phyloP scores from a whole-genome alignment of 179 eudicot species.

The Vitellaria paradoxa region DNA sequence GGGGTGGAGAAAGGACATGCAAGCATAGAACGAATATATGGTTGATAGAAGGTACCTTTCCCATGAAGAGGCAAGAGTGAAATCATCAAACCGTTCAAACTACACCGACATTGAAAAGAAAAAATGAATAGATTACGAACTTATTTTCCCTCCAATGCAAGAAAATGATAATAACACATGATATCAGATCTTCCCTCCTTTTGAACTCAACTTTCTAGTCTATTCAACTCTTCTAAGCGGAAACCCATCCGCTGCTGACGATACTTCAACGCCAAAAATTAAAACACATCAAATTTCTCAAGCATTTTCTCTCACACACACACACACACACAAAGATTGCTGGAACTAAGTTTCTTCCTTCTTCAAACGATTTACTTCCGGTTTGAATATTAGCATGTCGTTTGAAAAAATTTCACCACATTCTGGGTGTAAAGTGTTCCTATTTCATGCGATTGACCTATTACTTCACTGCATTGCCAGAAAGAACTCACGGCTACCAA shows the following conservation, averaged over 20 bases:
- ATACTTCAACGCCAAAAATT: neutral
- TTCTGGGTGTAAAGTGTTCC: neutral
- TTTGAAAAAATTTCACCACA: neutral
- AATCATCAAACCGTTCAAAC: no score
- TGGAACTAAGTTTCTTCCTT: neutral
- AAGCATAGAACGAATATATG: neutral
- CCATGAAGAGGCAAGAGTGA: no score
- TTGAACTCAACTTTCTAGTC: neutral
- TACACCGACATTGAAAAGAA: conserved; percentile 15
- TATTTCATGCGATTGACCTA: neutral
- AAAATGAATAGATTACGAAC: neutral
- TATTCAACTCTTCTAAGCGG: neutral
- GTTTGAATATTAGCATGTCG: neutral
- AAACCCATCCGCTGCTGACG: neutral
- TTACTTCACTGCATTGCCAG: neutral
- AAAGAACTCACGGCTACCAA: neutral
- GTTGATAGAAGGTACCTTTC: conserved; percentile 4
- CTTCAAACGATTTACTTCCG: neutral
- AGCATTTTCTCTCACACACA: neutral
- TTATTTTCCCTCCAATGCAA: neutral
- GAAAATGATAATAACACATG: neutral
- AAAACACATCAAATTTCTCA: no score
- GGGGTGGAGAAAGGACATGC: conserved; percentile 7
- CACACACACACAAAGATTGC: neutral
- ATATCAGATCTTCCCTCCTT: neutral